Percentiles rank a stretch among this genome's conserved stretches.
These are phyloP conservation scores for Parastagonospora nodorum DNA, from an alignment of 2,329 filamentous ascomycete species.

Conservation along the genomic window DNA sequence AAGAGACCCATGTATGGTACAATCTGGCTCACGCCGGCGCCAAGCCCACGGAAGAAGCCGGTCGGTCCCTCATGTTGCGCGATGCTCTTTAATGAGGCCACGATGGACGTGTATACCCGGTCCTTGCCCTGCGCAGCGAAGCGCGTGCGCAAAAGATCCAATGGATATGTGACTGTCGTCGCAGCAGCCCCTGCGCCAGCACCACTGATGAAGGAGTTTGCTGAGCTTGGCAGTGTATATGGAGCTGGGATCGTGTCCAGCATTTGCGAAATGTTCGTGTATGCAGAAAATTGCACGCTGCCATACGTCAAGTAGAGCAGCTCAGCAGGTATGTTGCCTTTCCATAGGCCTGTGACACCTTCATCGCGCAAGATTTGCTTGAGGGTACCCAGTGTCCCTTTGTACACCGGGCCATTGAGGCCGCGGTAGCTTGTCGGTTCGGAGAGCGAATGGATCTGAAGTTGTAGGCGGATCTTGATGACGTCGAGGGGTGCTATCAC, in stretches of 20 bases:
- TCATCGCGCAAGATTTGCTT: conserved; percentile 78
- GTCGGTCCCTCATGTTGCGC: conserved; percentile 70
- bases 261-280: conserved; percentile 73
- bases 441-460: conserved; percentile 84
- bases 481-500: conserved; percentile 95
- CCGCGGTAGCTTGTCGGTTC: conserved; percentile 67
- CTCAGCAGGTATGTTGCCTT: conserved; percentile 96
- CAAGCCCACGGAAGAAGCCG: conserved; percentile 88
- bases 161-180: conserved; percentile 84
- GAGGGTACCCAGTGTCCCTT: conserved; percentile 77
- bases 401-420: conserved; percentile 61
- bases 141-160: conserved; percentile 89
- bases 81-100: conserved; percentile 74
- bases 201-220: conserved; percentile 81
- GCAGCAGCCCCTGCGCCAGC: conserved; percentile 81
- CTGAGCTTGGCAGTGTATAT: conserved; percentile 64
- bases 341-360: conserved; percentile 87
- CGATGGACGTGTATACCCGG: conserved; percentile 76
- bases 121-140: conserved; percentile 93
- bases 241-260: conserved; percentile 60
- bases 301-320: conserved; percentile 92
- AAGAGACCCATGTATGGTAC: conserved; percentile 97
- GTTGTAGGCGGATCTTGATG: conserved; percentile 95
- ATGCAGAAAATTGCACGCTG: conserved; percentile 86
- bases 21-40: conserved; percentile 82